phyloP scores from a whole-genome alignment of 352 stramenopile genomes.

The Aphanomyces stellatus region DNA sequence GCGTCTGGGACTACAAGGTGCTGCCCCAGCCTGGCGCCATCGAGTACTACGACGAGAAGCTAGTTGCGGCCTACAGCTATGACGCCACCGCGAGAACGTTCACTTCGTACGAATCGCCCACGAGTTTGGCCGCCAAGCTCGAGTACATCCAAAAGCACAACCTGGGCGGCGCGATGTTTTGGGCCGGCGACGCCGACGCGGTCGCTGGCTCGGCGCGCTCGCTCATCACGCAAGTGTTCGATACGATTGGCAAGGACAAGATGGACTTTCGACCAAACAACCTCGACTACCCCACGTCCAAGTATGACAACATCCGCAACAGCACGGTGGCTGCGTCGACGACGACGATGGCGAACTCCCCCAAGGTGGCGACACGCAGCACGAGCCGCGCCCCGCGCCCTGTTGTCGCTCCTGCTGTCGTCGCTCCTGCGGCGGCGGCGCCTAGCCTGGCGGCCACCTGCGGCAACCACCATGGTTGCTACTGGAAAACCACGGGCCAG shows the following conservation, averaged over 20 bases:
- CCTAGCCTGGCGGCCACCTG: too few relatives aligned
- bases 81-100: background rate
- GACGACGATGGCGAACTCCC: too few relatives aligned
- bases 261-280: constrained; percentile 4
- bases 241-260: constrained; percentile 2
- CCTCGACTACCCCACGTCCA: constrained; percentile 2
- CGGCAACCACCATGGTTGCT: too few relatives aligned
- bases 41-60: background rate
- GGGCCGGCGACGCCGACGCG: background rate
- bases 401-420: too few relatives aligned
- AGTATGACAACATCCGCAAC: constrained; percentile 7
- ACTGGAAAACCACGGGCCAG: too few relatives aligned
- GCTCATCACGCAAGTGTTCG: constrained; percentile 3
- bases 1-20: constrained; percentile 1
- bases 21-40: background rate
- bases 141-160: constrained; percentile 9
- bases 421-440: too few relatives aligned
- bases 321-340: background rate
- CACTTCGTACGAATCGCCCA: background rate
- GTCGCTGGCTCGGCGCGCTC: background rate
- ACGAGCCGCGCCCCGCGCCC: too few relatives aligned
- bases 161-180: constrained; percentile 3
- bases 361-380: too few relatives aligned
- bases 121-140: background rate
- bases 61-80: constrained; percentile 3